Evolutionary conservation across 345 rosid species (phyloP), one percentile per base, ranked within the genome.

Genomic region (Hibiscus syriacus): DNA sequence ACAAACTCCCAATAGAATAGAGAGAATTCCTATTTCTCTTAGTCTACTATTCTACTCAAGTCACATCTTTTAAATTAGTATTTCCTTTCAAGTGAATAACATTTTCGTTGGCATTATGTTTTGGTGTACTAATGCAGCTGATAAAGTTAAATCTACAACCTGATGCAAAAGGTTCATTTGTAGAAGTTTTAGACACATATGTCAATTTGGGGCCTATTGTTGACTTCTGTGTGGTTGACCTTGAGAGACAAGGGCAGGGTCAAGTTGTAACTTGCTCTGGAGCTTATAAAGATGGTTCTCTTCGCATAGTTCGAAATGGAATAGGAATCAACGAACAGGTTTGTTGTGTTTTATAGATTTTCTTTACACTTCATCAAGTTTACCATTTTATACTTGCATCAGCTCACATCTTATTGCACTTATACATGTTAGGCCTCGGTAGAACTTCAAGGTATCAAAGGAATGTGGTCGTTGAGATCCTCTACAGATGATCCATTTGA

Each of bases 281-380:
- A 76, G 97, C 94, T 67, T 83, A 88, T 54, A 92, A 92, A 84
- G 98, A 92, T 77, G 98, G 98, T 74, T 92, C 98, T 74, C 93
- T 92, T 56, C 89, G 96, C 62, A 80, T 92, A 38, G 96, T 92
- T 75, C 90, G 97, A 65, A 92, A 88, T 81, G 98, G 98, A 53
- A 90, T 92, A 67, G 98, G 98, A 82, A 90, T 92, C 64, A 92
- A 92, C 61, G 98, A 92, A 72, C 97, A 90, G 98, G 98, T 84
- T 50, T 53, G 68, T 58, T 76, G 43, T 41, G 16, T 41, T 41
- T 41, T 41, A 41, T 19, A 13, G 8, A 52, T 34, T 67, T 46
- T 60, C 27, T 41, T 41, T 72, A 48, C 36, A 39, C 65, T 27
- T 62, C 53, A 12, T 61, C 2, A 5, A 66, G 52, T 70, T 61